phyloP scores from a whole-genome alignment of 306 rosid species.

The Rubus parviflorus region DNA sequence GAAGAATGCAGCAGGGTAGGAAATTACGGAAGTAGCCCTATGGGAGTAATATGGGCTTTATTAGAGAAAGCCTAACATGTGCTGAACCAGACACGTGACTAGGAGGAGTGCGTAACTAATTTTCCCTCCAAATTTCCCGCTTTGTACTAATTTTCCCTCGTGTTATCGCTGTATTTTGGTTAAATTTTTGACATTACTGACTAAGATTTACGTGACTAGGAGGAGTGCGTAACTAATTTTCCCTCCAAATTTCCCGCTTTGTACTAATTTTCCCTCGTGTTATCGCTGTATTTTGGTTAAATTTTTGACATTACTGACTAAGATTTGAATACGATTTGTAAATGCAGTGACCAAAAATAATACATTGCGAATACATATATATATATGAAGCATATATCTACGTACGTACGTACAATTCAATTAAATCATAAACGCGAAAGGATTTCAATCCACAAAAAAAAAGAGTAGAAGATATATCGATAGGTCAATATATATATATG shows the following conservation, averaged over 20 bases:
- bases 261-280: background rate
- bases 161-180: too few relatives aligned
- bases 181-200: too few relatives aligned
- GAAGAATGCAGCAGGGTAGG: background rate
- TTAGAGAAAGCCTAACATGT: background rate
- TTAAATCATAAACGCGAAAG: too few relatives aligned
- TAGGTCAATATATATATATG: too few relatives aligned
- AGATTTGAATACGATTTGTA: too few relatives aligned
- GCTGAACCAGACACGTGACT: background rate
- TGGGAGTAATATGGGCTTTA: background rate
- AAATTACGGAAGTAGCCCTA: slow-evolving; percentile 3
- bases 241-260: slow-evolving; percentile 15
- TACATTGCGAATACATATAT: background rate
- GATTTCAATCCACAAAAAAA: too few relatives aligned
- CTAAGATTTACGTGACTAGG: background rate
- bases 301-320: background rate
- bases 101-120: background rate
- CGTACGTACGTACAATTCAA: too few relatives aligned
- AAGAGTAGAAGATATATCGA: too few relatives aligned
- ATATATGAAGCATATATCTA: too few relatives aligned
- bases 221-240: background rate
- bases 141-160: background rate
- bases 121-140: slow-evolving; percentile 21
- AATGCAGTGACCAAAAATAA: too few relatives aligned
- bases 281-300: too few relatives aligned